Base-by-base conservation (phyloP, 1,139 yeast genomes). In the Candida tetrigidarum region DNA sequence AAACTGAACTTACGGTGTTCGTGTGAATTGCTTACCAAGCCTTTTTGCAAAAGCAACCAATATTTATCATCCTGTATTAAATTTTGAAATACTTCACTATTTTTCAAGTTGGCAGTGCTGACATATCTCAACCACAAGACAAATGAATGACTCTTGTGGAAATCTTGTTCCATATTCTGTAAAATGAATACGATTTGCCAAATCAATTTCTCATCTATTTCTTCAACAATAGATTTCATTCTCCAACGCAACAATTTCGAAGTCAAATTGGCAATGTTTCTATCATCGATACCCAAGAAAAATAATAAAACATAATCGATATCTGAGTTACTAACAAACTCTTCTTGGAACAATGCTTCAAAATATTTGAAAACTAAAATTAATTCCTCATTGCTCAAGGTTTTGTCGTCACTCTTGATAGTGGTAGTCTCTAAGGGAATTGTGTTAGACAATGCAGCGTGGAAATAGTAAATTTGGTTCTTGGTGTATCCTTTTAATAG, bases 1-100 rank as follows among this genome's bases (percentile, higher is more conserved):
- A 90, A 66, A n/a, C 85, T 74, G 55, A 81, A 80, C 59, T 89
- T 90, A 41, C 91, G 76, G 46, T 80, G 83, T 50, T 88, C 96
- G 56, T 86, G 92, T 0, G 81, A 69, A 5, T 66, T 59, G 45
- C 82, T 76, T 11, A 76, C 72, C 30, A 89, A 65, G 0, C 90
- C 87, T 11, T 56, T 53, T 53, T 85, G 89, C 26, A 90, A 59
- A 9, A 61, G 55, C 9, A 51, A 43, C 96, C 96, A 90, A 58
- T 86, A 89, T 1, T 60, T 53, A 3, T 72, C 69, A 10, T 50
- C 47, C 20, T 62, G 55, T 4, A 83, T 52, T 2, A 72, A 53
- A 0, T 47, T 28, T 40, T 76, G 75, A 45, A 78, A 74, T 18
- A 45, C 47, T 1, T 42, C 28, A 15, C 63, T 57, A 0, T 43